Conservation (phyloP, 768 basidiomycete genomes). For the Termitomyces sp. region DNA sequence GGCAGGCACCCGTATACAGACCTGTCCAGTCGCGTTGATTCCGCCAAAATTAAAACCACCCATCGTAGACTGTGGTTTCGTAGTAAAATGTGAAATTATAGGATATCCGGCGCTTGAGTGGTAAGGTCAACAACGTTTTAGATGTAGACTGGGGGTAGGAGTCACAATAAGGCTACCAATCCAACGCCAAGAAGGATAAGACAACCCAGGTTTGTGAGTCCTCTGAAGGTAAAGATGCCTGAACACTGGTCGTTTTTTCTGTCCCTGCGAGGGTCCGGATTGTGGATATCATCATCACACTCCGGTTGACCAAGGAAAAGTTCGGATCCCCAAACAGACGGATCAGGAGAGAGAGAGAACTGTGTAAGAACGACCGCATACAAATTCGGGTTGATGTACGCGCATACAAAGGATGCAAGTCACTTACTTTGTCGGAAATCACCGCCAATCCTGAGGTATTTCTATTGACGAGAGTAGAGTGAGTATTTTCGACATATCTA, state of each 20-base stretch:
- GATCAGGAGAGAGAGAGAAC: slow-evolving; percentile 75
- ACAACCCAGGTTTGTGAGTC: slow-evolving; percentile 68
- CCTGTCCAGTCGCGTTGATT: slow-evolving; percentile 73
- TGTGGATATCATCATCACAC: slow-evolving; percentile 68
- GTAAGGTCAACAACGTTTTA: background rate
- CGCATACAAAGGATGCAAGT: background rate
- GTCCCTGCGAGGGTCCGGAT: slow-evolving; percentile 63
- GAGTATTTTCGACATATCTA: background rate
- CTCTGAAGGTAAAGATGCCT: slow-evolving; percentile 61
- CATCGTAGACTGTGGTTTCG: slow-evolving; percentile 34
- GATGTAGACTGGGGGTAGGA: background rate
- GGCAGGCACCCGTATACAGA: slow-evolving; percentile 13
- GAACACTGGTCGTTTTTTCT: slow-evolving; percentile 52
- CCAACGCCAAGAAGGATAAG: slow-evolving; percentile 49
- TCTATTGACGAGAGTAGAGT: background rate
- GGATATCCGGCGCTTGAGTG: slow-evolving; percentile 55
- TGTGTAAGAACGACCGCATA: slow-evolving; percentile 17
- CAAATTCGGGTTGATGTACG: background rate
- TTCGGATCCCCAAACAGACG: slow-evolving; percentile 65
- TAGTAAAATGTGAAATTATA: slow-evolving; percentile 50
- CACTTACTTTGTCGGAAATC: slow-evolving; percentile 53
- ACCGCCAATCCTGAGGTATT: slow-evolving; percentile 25
- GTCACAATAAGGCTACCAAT: slow-evolving; percentile 54
- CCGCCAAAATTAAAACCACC: slow-evolving; percentile 75
- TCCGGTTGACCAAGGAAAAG: slow-evolving; percentile 52